Evolutionary conservation across 83 land plant genomes (phyloP).

Genomic region (Larix sibirica): DNA sequence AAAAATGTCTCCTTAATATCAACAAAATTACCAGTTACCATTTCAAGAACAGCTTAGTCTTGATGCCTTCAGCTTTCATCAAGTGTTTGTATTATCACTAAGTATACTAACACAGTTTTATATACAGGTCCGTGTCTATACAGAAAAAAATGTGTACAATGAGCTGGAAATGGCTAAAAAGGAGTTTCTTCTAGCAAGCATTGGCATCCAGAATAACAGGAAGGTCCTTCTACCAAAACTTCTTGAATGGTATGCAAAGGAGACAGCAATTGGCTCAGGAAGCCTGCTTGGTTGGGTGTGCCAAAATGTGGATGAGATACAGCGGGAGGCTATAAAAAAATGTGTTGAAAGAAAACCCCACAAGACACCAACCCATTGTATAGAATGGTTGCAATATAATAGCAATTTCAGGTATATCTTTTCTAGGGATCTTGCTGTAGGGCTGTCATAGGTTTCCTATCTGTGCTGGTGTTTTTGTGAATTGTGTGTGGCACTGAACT

Average conservation of each 20-base stretch:
- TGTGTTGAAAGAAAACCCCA: constrained; percentile 41
- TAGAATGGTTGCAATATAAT: constrained; percentile 86
- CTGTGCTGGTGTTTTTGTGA: not conserved
- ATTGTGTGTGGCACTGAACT: not conserved
- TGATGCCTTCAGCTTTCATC: not conserved
- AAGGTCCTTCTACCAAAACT: constrained; percentile 81
- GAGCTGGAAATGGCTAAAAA: constrained; percentile 78
- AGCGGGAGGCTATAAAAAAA: constrained; percentile 50
- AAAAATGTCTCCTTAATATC: not conserved
- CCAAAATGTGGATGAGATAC: constrained; percentile 59
- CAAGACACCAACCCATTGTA: constrained; percentile 55
- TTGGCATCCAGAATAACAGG: constrained; percentile 64
- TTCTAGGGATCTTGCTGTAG: constrained; percentile 39
- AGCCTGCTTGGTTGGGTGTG: constrained; percentile 67
- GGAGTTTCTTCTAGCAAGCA: constrained; percentile 77
- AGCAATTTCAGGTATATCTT: constrained; percentile 77
- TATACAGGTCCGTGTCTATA: constrained; percentile 78
- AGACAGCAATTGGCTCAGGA: constrained; percentile 40
- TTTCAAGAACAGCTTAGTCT: not conserved
- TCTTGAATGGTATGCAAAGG: constrained; percentile 77
- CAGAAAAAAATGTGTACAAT: constrained; percentile 59
- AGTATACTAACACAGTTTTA: not conserved
- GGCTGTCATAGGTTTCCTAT: not conserved
- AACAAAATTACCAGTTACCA: not conserved
- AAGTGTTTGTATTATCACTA: not conserved